Base-by-base conservation (phyloP, 148 eudicot species). In the Polygonum aviculare region DNA sequence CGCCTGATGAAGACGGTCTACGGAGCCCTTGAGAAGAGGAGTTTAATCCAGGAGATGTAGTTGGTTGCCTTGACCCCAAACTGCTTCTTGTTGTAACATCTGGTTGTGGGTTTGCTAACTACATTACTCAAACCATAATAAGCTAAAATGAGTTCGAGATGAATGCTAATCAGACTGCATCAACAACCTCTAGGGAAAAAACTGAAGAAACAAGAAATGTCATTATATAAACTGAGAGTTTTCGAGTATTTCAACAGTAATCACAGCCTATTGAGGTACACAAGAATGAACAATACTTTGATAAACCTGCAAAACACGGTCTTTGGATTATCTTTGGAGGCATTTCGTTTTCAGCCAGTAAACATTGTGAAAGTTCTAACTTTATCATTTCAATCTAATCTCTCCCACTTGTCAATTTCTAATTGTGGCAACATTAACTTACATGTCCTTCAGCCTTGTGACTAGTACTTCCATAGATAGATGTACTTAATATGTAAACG, bases 1-100 rank as follows among this genome's bases (percentile, higher is more conserved):
- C 96, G 5, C 98, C 93, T 21, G 97, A 89, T 62, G 98, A 92
- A 59, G 91, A 86, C 36, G 94, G 90, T 60, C 94, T 79, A 72
- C 93, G 87, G 77, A 85, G 76, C 76, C 90, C 96, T 39, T 79
- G 75, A 74, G 74, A 82, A 10, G 94, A 92, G 75, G 90, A 77
- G 76, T 83, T 85, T 78, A 92, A 78, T 62, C 87, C 89, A 60
- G 90, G 74, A 48, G 96, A 86, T 57, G 84, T 79, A 75, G 76
- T 69, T 55, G 84, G 74, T 76, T 88, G 93, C 83, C 96, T 92
- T 51, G 92, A 83, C 80, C 82, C 76, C 69, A 86, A 55, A 74
- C 78, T 84, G 79, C 85, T 85, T 83, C 96, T 93, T 47, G 75
- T 76, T 54, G 90, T 75, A 73, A 85, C 77, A 80, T 93, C 96